A percentile compares a stretch with the other conserved stretches of the same genome.
Conservation (phyloP, 2,329 filamentous ascomycete species). For the Pseudogymnoascus sp. region DNA sequence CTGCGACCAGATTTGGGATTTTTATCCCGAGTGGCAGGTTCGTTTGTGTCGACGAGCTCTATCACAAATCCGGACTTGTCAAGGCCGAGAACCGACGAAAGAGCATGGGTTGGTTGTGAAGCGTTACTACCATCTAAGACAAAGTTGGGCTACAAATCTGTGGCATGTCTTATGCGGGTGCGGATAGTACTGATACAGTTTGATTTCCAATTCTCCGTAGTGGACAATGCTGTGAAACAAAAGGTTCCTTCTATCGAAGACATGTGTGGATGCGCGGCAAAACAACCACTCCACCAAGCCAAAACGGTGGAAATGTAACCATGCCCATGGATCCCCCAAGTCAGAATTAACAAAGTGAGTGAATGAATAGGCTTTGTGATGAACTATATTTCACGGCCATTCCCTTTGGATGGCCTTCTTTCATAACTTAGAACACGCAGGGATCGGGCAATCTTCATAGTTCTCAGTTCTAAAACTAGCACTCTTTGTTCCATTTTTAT, state of each 20-base stretch:
- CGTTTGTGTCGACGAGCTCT: neutral
- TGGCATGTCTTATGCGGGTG: constrained; percentile 1
- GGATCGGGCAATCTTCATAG: neutral
- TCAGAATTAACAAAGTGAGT: neutral
- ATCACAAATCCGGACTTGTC: neutral
- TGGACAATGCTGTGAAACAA: neutral
- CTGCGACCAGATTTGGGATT: neutral
- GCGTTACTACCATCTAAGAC: neutral
- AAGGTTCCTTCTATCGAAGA: neutral
- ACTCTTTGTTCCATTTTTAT: neutral
- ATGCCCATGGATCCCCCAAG: neutral
- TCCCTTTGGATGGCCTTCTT: neutral
- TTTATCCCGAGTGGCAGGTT: neutral
- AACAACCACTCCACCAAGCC: neutral
- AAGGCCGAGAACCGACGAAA: neutral
- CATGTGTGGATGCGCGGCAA: neutral
- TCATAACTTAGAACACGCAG: neutral
- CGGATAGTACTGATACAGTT: neutral
- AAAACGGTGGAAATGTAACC: neutral
- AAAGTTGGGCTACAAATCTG: neutral
- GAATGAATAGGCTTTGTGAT: neutral
- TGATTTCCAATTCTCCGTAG: neutral
- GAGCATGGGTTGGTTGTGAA: neutral
- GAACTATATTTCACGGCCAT: neutral
- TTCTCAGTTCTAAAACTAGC: neutral